phyloP scores from a whole-genome alignment of 1,284 basidiomycete genomes.

The Leccinum huronense region DNA sequence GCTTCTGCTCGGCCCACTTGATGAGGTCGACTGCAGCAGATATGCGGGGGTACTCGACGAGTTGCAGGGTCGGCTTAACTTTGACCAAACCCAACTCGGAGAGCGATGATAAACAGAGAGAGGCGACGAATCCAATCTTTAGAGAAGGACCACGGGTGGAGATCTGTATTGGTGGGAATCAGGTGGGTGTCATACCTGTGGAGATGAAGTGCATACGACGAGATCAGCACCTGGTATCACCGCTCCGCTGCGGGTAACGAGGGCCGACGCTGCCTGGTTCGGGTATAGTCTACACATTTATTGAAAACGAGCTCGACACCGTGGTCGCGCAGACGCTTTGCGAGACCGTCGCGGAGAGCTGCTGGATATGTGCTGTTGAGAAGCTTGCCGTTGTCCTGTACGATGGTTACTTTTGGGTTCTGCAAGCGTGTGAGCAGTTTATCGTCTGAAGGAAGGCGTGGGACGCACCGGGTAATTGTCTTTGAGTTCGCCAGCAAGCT shows the following conservation, averaged over 20 bases:
- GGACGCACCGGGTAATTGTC: conserved; percentile 48
- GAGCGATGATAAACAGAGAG: conserved; percentile 44
- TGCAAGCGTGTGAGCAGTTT: conserved; percentile 28
- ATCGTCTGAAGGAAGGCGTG: conserved; percentile 1
- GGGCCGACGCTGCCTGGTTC: conserved; percentile 35
- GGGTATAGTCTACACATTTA: conserved; percentile 51
- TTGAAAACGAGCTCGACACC: conserved; percentile 53
- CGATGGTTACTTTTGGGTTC: conserved; percentile 62
- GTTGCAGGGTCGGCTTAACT: conserved; percentile 52
- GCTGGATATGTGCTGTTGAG: conserved; percentile 59
- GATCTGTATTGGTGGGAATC: conserved; percentile 36
- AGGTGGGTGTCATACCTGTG: background rate
- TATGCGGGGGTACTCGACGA: conserved; percentile 46
- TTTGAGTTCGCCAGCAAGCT: conserved; percentile 58
- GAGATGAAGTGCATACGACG: conserved; percentile 43
- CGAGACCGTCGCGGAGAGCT: conserved; percentile 52
- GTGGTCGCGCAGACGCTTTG: conserved; percentile 40
- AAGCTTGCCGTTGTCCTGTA: conserved; percentile 52
- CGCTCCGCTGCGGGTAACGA: conserved; percentile 56
- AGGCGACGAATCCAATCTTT: conserved; percentile 49
- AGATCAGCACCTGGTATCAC: conserved; percentile 51
- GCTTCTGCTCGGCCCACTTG: conserved; percentile 60
- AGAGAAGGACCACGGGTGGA: conserved; percentile 48
- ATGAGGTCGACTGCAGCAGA: conserved; percentile 62
- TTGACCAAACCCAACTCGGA: conserved; percentile 44